Base-by-base conservation (phyloP, 2,329 filamentous ascomycete species). In the Colletotrichum siamense region DNA sequence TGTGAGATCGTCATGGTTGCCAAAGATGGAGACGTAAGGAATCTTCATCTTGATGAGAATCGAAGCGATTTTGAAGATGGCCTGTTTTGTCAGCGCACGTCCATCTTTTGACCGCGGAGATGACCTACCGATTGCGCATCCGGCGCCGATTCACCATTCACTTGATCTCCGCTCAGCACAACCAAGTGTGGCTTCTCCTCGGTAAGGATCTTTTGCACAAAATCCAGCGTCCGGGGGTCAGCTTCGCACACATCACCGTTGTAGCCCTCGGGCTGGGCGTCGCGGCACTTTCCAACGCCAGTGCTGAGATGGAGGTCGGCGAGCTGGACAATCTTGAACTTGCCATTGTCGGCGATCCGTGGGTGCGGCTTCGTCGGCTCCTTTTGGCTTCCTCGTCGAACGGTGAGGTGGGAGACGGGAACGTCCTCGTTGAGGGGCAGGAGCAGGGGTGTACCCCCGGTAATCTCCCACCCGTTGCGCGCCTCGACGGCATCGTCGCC, bases 251-350 rank as follows among this genome's bases (percentile, higher is more conserved):
- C 92, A 13, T 94, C 94, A 7, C 93, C 93, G 69, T 95, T 91
- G 79, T 92, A 91, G 64, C 90, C 90, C 77, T 92, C 91, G 0
- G 96, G 96, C 79, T 96, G 90, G n/a, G 95, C 92, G 80, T 99
- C 96, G 79, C 97, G 92, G 82, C 97, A 99, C 61, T 86, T 86
- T 12, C 97, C 97, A 7, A 96, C 89, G 12, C 96, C 97, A 4
- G 97, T 99, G 82, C 95, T 96, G 72, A 99, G 87, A 85, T 99
- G 97, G 77, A 99, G 87, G 86, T 99, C 97, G n/a, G 96, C 94
- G 71, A 98, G 89, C 85, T 99, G 97, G 90, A 99, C 92, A 79
- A 99, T 98, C 88, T 99, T 99, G 88, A 99, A 99, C 80, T 94
- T 95, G 34, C 96, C 97, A 82, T 97, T 95, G 77, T 98, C 95